phyloP scores from a whole-genome alignment of 164 flowering plant genomes.

The Umbilicus rupestris region DNA sequence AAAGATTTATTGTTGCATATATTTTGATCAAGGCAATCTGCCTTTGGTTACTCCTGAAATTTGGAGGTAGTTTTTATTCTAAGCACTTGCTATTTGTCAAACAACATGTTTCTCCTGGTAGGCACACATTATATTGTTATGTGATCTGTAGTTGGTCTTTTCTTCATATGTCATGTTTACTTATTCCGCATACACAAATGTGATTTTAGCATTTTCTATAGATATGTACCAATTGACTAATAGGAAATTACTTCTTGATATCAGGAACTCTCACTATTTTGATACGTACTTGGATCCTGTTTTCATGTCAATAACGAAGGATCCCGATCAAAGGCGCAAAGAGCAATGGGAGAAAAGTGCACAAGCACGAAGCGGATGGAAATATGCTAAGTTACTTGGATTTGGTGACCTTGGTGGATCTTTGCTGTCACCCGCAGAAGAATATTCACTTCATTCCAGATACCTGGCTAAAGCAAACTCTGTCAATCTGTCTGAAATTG shows the following conservation, averaged over 20 bases:
- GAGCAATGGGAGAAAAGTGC: slow-evolving; percentile 91
- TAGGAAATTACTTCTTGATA: background rate
- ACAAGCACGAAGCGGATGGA: slow-evolving; percentile 65
- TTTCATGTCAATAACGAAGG: slow-evolving; percentile 88
- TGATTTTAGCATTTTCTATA: too few species aligned
- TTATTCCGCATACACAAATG: too few species aligned
- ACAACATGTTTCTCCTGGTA: background rate
- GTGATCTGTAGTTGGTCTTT: background rate
- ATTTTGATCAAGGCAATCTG: background rate
- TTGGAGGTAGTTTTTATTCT: background rate
- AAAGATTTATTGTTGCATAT: background rate
- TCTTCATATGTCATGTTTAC: too few species aligned
- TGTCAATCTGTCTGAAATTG: slow-evolving; percentile 90
- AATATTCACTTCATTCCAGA: slow-evolving; percentile 93
- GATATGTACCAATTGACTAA: background rate
- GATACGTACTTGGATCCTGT: slow-evolving; percentile 93
- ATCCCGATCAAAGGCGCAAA: slow-evolving; percentile 89
- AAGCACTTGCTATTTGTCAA: background rate
- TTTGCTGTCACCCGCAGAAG: slow-evolving; percentile 82
- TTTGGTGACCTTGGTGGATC: slow-evolving; percentile 93
- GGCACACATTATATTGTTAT: background rate
- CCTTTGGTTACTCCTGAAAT: background rate
- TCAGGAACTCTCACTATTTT: slow-evolving; percentile 70
- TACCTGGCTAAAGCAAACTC: slow-evolving; percentile 94
- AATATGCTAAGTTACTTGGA: slow-evolving; percentile 83